These are phyloP conservation scores for Pseudocercospora crystallina DNA, from an alignment of 2,329 filamentous ascomycete genomes.

Conservation along the genomic window DNA sequence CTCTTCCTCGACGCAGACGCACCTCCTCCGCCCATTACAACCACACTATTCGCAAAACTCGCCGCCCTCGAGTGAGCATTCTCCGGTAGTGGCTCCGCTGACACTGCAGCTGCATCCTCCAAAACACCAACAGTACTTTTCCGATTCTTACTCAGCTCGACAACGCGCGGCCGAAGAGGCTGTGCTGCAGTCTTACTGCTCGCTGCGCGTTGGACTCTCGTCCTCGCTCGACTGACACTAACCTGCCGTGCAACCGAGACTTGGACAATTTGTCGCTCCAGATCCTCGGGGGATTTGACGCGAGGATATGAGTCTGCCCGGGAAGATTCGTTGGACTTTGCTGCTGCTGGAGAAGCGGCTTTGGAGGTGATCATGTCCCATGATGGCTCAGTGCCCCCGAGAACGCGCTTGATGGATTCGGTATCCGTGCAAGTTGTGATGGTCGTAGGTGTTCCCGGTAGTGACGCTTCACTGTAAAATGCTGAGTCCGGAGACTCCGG, in stretches of 20 bases:
- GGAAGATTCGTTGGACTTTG: not conserved
- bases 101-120: conserved; percentile 20
- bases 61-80: conserved; percentile 12
- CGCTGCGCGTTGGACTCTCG: conserved; percentile 25
- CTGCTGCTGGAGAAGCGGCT: not conserved
- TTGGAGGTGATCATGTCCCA: conserved; percentile 18
- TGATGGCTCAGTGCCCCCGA: conserved; percentile 15
- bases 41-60: conserved; percentile 5
- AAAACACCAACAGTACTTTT: conserved; percentile 35
- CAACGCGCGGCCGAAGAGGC: conserved; percentile 32
- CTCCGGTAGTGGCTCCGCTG: conserved; percentile 7
- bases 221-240: conserved; percentile 28
- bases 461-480: conserved; percentile 29
- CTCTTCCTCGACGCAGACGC: too few relatives aligned
- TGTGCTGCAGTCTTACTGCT: conserved; percentile 26
- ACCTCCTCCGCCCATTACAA: too few relatives aligned
- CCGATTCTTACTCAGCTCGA: conserved; percentile 32
- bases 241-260: conserved; percentile 33
- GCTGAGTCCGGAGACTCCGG: conserved; percentile 24
- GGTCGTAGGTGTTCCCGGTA: conserved; percentile 31
- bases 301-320: conserved; percentile 18
- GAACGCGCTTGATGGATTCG: conserved; percentile 17
- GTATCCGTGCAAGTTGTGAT: conserved; percentile 26
- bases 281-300: conserved; percentile 26
- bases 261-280: conserved; percentile 31